Evolutionary conservation across 192 early-diverging fungal genomes (phyloP).

Genomic region (Coemansia sp.): DNA sequence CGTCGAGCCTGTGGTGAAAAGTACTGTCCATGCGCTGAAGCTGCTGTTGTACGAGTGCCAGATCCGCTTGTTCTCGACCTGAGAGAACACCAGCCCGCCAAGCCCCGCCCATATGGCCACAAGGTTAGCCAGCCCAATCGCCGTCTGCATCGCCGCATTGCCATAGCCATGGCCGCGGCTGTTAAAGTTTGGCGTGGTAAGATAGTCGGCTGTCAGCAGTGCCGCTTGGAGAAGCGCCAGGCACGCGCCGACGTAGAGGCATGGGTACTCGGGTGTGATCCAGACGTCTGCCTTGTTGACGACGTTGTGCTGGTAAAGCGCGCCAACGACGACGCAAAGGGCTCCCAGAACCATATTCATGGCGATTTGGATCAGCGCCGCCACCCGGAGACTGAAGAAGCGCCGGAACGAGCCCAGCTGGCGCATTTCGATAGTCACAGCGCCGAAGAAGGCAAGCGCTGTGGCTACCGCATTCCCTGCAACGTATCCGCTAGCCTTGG

Average conservation of each 20-base stretch:
- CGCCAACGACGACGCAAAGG: slow-evolving; percentile 38
- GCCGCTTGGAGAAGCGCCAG: slow-evolving; percentile 42
- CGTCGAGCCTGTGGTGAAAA: slow-evolving; percentile 48
- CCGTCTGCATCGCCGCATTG: slow-evolving; percentile 43
- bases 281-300: slow-evolving; percentile 35
- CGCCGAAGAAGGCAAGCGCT: slow-evolving; percentile 48
- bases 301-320: slow-evolving; percentile 48
- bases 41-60: slow-evolving; percentile 58
- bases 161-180: slow-evolving; percentile 45
- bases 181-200: slow-evolving; percentile 49
- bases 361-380: slow-evolving; percentile 28
- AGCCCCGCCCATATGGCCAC: slow-evolving; percentile 58
- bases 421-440: slow-evolving; percentile 41
- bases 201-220: slow-evolving; percentile 36
- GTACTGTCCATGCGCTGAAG: slow-evolving; percentile 47
- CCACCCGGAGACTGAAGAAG: slow-evolving; percentile 29
- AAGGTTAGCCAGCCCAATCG: slow-evolving; percentile 43
- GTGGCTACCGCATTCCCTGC: slow-evolving; percentile 48
- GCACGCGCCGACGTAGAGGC: slow-evolving; percentile 45
- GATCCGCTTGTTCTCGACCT: slow-evolving; percentile 28
- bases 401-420: slow-evolving; percentile 22
- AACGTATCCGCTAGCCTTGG: slow-evolving; percentile 48
- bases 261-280: slow-evolving; percentile 53
- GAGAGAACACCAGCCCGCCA: slow-evolving; percentile 47
- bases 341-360: slow-evolving; percentile 45